A percentile compares a stretch with the other conserved stretches of the same genome.
phyloP scores from a whole-genome alignment of 108 stramenopile species.

The Hondaea fermentalgiana region DNA sequence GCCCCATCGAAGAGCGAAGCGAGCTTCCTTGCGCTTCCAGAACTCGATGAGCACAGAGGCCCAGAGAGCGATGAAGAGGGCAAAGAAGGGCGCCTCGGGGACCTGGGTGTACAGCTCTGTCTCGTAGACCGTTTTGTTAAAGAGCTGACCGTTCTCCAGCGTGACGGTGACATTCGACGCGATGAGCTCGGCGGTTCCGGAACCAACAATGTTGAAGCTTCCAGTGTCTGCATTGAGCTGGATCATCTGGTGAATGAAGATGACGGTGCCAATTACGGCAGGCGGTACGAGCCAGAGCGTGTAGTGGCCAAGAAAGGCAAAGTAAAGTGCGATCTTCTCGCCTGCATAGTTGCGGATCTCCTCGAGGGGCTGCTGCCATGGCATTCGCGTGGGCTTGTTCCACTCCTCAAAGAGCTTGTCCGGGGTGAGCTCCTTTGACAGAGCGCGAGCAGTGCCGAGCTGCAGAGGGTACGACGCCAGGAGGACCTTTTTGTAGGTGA shows the following conservation, averaged over 20 bases:
- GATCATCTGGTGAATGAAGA: constrained; percentile 57
- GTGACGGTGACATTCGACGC: background rate
- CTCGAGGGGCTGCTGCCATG: constrained; percentile 67
- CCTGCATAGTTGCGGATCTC: constrained; percentile 90
- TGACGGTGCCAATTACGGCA: constrained; percentile 58
- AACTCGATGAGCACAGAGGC: constrained; percentile 75
- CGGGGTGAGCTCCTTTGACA: background rate
- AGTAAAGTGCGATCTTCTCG: constrained; percentile 92
- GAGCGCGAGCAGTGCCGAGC: background rate
- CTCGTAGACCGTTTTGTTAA: background rate
- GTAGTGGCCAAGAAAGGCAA: constrained; percentile 89
- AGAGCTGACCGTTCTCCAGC: background rate
- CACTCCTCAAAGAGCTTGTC: background rate
- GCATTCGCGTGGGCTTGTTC: background rate
- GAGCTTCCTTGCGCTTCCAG: constrained; percentile 73
- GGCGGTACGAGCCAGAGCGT: constrained; percentile 66
- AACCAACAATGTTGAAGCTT: background rate
- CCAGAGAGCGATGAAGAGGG: constrained; percentile 78
- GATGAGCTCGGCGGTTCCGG: background rate
- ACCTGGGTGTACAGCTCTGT: background rate
- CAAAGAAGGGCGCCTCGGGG: constrained; percentile 21
- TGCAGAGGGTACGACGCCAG: background rate
- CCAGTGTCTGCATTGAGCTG: background rate
- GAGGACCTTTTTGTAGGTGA: background rate
- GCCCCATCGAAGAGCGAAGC: constrained; percentile 75